Evolutionary conservation across 1,284 basidiomycete genomes (phyloP), one percentile per base, ranked within the genome.

Genomic region (Leccinum glutinopallens): DNA sequence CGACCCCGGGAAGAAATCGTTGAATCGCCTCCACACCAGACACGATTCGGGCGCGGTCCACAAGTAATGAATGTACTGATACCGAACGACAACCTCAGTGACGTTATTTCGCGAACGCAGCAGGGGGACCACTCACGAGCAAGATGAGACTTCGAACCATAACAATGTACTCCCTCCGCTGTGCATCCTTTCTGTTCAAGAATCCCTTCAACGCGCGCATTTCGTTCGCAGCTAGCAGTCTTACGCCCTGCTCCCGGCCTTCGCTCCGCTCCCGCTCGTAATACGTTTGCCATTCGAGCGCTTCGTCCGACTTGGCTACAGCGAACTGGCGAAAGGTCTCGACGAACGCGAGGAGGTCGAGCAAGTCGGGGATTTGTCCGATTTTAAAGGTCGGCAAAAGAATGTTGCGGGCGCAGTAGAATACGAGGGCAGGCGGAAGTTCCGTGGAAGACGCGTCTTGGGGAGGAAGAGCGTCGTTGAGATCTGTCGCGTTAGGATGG

Each of bases 1-100:
- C 10, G 78, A 72, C 17, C 74, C 74, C 5, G 78, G 79, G 63
- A 82, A 79, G 68, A 82, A 81, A 66, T 81, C 76, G 32, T 81
- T 78, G 63, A 83, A 77, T 5, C 74, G 75, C 58, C 75, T 68
- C 64, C 74, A 69, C n/a, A 82, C 75, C 19, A 61, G 71, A 68
- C 63, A 78, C 66, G 59, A 76, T 73, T 64, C 72, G 3, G 73
- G 70, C 10, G 72, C 67, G 1, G 74, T 74, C 77, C 77, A 79
- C 41, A 79, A 64, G 57, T 78, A 70, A 67, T 78, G 75, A 13
- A 84, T 69, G 65, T 84, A 77, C 82, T 66, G 7, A 22, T 7
- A 29, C 51, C 9, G 43, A 37, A 7, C 25, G 39, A 59, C 25
- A 4, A 19, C 5, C 22, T 58, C 37, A 58, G 4, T n/a, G n/a